Evolutionary conservation across 2,329 filamentous ascomycete species (phyloP).

Genomic region (Sarocladium strictum): DNA sequence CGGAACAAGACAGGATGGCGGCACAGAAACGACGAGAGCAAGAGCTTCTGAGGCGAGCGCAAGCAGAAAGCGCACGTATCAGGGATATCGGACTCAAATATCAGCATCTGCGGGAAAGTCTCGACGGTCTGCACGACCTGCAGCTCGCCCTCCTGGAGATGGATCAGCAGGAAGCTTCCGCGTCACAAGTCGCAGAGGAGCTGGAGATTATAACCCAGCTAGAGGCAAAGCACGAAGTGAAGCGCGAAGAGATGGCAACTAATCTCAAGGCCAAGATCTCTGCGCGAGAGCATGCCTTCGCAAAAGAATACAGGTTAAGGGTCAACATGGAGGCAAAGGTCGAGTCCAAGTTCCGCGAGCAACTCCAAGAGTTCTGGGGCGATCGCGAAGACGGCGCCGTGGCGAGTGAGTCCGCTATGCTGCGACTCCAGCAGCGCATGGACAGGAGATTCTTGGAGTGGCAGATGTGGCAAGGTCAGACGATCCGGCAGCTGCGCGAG

Average conservation of each 20-base stretch:
- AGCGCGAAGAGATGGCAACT: constrained; percentile 23
- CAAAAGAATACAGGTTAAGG: constrained; percentile 35
- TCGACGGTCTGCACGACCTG: constrained; percentile 34
- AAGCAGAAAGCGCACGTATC: constrained; percentile 34
- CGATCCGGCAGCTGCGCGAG: constrained; percentile 30
- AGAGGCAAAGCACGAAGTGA: constrained; percentile 24
- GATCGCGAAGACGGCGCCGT: constrained; percentile 26
- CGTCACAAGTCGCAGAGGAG: constrained; percentile 18
- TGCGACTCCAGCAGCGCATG: constrained; percentile 31
- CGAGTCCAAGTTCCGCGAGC: constrained; percentile 36
- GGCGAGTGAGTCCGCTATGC: constrained; percentile 26
- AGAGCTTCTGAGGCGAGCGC: constrained; percentile 31
- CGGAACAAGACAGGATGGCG: constrained; percentile 30
- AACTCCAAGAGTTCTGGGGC: constrained; percentile 33
- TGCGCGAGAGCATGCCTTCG: constrained; percentile 27
- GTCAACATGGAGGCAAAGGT: constrained; percentile 33
- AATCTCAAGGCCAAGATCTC: constrained; percentile 23
- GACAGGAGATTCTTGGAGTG: constrained; percentile 34
- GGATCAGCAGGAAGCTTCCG: constrained; percentile 31
- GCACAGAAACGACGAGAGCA: constrained; percentile 29
- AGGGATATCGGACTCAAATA: constrained; percentile 33
- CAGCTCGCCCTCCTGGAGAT: constrained; percentile 33
- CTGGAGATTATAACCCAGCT: constrained; percentile 23
- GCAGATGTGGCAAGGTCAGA: constrained; percentile 33
- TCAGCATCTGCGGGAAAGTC: constrained; percentile 24